Base-by-base conservation (phyloP, 2,329 filamentous ascomycete genomes). In the Gliomastix tumulicola region DNA sequence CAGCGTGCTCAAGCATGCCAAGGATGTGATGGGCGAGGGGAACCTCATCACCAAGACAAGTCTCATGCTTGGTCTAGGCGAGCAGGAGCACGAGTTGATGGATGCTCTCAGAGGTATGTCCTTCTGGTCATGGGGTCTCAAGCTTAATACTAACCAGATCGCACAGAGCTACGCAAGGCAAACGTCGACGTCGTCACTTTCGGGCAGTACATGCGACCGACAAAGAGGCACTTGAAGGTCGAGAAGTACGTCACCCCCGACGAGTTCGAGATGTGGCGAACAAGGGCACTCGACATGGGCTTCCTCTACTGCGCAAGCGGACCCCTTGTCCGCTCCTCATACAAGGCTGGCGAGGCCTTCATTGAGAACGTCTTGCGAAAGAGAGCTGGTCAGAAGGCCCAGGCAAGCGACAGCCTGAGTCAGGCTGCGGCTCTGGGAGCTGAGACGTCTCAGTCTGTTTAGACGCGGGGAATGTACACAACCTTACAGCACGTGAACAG, bases 141-240 rank as follows among this genome's bases (percentile, higher is more conserved):
- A 32, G 15, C 21, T 7, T 13, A 23, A 28, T 19, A 19, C 32
- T 4, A 9, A 9, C 4, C 7, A 36, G 16, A 16, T 16, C 10
- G 23, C 10, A 13, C 46, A 78, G 86, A 94, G 57, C 74, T 98
- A 11, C 77, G 92, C 40, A 81, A 81, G 46, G 75, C 79, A 40
- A 69, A 85, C 41, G 89, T 96, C 32, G 92, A 98, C 49, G 88
- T 98, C 11, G 88, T 98, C 40, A 98, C 92, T 0, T 98, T 98
- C 49, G 92, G 92, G n/a, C 92, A 98, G 68, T 98, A 98, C 69
- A 98, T 98, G 92, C 86, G 90, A 10, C 92, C 92, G 3, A 98
- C 92, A 5, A 98, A 97, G 71, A 79, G 90, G 31, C 92, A 98
- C 60, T 90, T 98, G 78, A 83, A 94, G 60, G 92, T 98, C 21